Conservation (phyloP, 305 asterid species). For the Rubia balearica region DNA sequence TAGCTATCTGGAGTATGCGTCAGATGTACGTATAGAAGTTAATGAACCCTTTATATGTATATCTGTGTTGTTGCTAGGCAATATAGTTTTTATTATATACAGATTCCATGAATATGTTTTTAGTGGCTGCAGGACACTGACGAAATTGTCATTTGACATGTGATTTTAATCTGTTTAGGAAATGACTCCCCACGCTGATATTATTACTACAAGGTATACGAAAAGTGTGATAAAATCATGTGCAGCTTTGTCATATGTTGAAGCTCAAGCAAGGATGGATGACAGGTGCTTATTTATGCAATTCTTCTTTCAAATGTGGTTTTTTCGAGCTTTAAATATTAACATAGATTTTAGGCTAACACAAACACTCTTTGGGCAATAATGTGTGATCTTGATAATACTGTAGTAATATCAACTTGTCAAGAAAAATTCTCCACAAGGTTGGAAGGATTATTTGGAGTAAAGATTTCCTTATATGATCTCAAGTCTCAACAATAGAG, state of each 20-base stretch:
- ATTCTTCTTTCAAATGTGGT: slow-evolving; percentile 13
- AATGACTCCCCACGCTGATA: slow-evolving; percentile 92
- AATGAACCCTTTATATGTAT: not conserved
- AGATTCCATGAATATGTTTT: not conserved
- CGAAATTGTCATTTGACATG: not conserved
- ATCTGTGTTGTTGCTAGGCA: not conserved
- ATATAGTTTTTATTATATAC: not conserved
- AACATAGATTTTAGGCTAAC: not conserved
- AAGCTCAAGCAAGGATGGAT: slow-evolving; percentile 99
- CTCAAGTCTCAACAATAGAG: too few species aligned
- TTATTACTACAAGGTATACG: slow-evolving; percentile 72
- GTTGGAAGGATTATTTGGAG: not conserved
- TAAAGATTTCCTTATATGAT: not conserved
- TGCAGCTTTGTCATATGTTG: slow-evolving; percentile 94
- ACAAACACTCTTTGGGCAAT: not conserved
- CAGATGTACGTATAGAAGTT: not conserved
- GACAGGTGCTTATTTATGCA: slow-evolving; percentile 54
- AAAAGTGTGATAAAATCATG: slow-evolving; percentile 87
- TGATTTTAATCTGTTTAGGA: slow-evolving; percentile 40
- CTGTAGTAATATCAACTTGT: not conserved
- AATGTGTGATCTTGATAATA: not conserved
- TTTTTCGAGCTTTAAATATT: not conserved
- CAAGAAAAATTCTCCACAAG: not conserved
- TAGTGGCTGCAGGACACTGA: not conserved
- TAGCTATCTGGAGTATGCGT: not conserved